Conservation (phyloP, 208 protist species). For the Chromosphaera perkinsii region DNA sequence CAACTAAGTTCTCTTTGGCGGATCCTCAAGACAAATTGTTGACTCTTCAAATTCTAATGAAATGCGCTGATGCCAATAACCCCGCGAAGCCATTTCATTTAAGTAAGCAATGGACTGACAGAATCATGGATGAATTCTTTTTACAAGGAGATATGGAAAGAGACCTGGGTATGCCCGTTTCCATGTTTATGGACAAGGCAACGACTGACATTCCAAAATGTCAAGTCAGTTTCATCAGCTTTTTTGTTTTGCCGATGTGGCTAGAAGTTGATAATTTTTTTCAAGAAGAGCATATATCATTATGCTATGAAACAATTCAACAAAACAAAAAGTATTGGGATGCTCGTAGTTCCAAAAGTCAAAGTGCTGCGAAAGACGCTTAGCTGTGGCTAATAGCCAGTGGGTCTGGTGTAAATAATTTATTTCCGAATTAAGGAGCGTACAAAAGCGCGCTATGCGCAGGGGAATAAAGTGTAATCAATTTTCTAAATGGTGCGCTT, state of each 20-base stretch:
- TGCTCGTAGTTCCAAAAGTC: too few species aligned
- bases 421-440: too few species aligned
- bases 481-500: too few species aligned
- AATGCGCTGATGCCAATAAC: constrained; percentile 35
- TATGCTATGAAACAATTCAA: too few species aligned
- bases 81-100: constrained; percentile 6
- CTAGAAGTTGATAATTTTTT: too few species aligned
- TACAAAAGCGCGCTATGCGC: too few species aligned
- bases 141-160: neutral
- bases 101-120: constrained; percentile 20
- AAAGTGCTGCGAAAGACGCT: too few species aligned
- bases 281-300: too few species aligned
- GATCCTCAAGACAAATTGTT: neutral
- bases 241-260: neutral
- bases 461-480: too few species aligned
- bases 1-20: neutral
- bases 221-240: neutral
- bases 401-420: too few species aligned
- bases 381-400: too few species aligned
- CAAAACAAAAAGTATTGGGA: too few species aligned
- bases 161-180: neutral
- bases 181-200: neutral
- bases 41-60: constrained; percentile 25
- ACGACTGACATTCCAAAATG: neutral
- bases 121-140: constrained; percentile 26